Evolutionary conservation across 129 eudicot species (phyloP), one percentile per base, ranked within the genome.

Genomic region (Chrysanthemum seticuspe): DNA sequence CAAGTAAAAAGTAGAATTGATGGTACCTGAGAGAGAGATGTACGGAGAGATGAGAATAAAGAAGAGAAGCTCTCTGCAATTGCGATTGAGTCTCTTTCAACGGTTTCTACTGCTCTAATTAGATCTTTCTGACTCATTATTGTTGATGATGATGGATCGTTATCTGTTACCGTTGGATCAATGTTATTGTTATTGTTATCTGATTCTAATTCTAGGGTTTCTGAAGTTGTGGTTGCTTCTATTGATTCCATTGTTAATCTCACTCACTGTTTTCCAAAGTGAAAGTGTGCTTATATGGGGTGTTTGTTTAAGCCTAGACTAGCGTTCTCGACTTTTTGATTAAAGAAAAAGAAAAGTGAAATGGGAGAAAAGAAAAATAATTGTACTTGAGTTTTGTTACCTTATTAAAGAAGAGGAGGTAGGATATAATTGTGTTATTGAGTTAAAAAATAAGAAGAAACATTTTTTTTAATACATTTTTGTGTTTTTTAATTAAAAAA

Each of bases 11-110:
- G 36, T 31, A 3, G 6, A 31, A 31, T 3, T 4, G 36, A 15
- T 27, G 13, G 49, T 60, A 93, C 99, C 97, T 95, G 77, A 21
- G 97, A 87, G n/a, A n/a, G 91, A 47, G 91, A 81, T 19, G 50
- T 49, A 4, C 99, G 99, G 58, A 95, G 99, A 44, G 99, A 90
- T 66, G 86, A 75, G 69, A 95, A 90, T 47, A 95, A 87, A 68
- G 96, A 86, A n/a, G 85, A 64, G 86, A 81, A 95, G 78, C 97
- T 88, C 53, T 83, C 87, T 47, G 99, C 93, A 52, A 95, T 95
- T n/a, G 94, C 96, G 53, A 80, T 31, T 6, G 97, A 95, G 73
- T 95, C 93, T 76, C 88, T 83, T 82, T 95, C 99, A 25, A 85
- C 96, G 27, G 79, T 83, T 62, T 86, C 89, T 23, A 95, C 82